These are phyloP conservation scores for Cyclotella sp. DNA, from an alignment of 108 stramenopile species.

Conservation along the genomic window DNA sequence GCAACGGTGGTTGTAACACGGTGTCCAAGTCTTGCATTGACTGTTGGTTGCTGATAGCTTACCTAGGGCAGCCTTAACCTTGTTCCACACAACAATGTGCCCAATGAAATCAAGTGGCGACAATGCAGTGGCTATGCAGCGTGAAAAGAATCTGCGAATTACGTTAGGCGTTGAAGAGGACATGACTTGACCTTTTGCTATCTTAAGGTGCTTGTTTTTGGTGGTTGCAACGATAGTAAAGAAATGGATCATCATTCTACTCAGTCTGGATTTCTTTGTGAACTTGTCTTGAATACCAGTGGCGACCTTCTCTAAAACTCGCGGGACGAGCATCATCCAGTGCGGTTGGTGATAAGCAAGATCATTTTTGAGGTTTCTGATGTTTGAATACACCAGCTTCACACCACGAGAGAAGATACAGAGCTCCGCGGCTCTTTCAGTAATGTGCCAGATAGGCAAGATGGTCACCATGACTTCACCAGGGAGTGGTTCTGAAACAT, in stretches of 20 bases:
- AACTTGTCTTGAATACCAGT: slow-evolving; percentile 58
- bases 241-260: slow-evolving; percentile 24
- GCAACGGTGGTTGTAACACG: too few relatives aligned
- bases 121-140: slow-evolving; percentile 14
- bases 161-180: slow-evolving; percentile 26
- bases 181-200: slow-evolving; percentile 37
- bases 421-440: slow-evolving; percentile 44
- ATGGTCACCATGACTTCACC: slow-evolving; percentile 42
- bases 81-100: slow-evolving; percentile 56
- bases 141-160: slow-evolving; percentile 29
- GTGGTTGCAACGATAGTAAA: slow-evolving; percentile 26
- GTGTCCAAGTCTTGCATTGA: too few relatives aligned
- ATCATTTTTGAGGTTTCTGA: slow-evolving; percentile 61
- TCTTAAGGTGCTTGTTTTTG: slow-evolving; percentile 38
- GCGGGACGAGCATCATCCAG: slow-evolving; percentile 61
- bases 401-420: slow-evolving; percentile 35
- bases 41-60: background rate
- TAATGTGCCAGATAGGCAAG: slow-evolving; percentile 49
- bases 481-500: slow-evolving; percentile 34
- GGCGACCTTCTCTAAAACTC: slow-evolving; percentile 54
- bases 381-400: slow-evolving; percentile 53
- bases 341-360: slow-evolving; percentile 61
- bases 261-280: slow-evolving; percentile 26
- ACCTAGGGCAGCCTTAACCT: slow-evolving; percentile 54
- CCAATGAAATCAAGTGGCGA: slow-evolving; percentile 40